A percentile compares a stretch with the other conserved stretches of the same genome.
Conservation (phyloP, 192 early-diverging fungal species). For the Coemansia sp. region DNA sequence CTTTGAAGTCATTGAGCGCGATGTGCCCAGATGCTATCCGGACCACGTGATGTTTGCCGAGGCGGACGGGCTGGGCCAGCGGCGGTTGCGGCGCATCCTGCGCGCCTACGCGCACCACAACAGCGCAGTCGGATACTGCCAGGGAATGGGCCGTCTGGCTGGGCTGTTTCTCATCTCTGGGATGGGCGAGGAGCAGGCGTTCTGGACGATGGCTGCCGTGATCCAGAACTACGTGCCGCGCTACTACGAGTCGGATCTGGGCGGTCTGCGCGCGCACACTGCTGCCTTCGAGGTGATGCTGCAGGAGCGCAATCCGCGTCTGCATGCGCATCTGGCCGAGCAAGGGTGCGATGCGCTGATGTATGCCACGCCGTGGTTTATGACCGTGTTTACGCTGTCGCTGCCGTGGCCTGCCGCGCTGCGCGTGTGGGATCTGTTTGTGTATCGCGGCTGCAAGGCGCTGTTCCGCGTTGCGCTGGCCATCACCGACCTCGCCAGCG, state of each 20-base stretch:
- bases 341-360: constrained; percentile 83
- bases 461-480: constrained; percentile 82
- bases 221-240: constrained; percentile 73
- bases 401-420: constrained; percentile 88
- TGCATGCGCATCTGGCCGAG: constrained; percentile 68
- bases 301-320: constrained; percentile 63
- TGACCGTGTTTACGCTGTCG: constrained; percentile 85
- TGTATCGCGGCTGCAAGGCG: constrained; percentile 75
- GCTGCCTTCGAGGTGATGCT: constrained; percentile 79
- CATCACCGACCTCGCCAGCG: constrained; percentile 65
- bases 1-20: constrained; percentile 89
- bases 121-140: constrained; percentile 86
- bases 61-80: constrained; percentile 68
- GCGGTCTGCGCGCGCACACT: constrained; percentile 79
- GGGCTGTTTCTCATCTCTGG: constrained; percentile 87
- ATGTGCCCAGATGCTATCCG: constrained; percentile 87
- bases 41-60: constrained; percentile 82
- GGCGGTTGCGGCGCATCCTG: constrained; percentile 75
- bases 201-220: constrained; percentile 84
- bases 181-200: constrained; percentile 81
- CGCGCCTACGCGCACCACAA: constrained; percentile 90
- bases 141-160: constrained; percentile 93
- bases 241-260: constrained; percentile 75
- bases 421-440: constrained; percentile 92
- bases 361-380: constrained; percentile 94